A percentile compares a stretch with the other conserved stretches of the same genome.
phyloP scores from a whole-genome alignment of 2,329 filamentous ascomycete genomes.

The Aspergillus flavus region DNA sequence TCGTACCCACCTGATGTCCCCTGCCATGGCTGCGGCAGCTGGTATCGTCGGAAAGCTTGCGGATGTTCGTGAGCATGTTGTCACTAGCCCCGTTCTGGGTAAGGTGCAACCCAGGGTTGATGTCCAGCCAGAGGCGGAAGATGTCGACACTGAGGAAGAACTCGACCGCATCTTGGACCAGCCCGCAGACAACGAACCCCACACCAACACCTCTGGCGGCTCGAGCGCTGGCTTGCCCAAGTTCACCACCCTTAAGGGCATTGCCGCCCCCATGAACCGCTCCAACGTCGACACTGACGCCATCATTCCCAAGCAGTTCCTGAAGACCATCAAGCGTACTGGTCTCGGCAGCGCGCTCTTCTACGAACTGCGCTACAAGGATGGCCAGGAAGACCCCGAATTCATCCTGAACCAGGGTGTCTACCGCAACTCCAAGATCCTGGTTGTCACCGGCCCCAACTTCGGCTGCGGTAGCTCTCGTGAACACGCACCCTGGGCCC shows the following conservation, averaged over 20 bases:
- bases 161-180: conserved; percentile 65
- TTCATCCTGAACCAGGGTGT: conserved; percentile 92
- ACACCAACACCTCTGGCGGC: conserved; percentile 60
- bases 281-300: conserved; percentile 98
- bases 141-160: conserved; percentile 63
- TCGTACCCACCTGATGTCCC: conserved; percentile 93
- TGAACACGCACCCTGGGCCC: conserved; percentile 96
- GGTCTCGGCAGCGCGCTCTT: conserved; percentile 89
- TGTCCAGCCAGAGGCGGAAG: conserved; percentile 62
- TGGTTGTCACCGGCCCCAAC: conserved; percentile 88
- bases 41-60: conserved; percentile 88
- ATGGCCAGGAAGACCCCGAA: conserved; percentile 72
- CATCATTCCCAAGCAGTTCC: conserved; percentile 98
- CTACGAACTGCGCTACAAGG: conserved; percentile 77
- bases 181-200: conserved; percentile 64
- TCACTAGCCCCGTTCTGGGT: conserved; percentile 46
- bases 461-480: conserved; percentile 93
- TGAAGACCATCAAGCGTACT: conserved; percentile 98
- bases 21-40: conserved; percentile 91
- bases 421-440: conserved; percentile 81
- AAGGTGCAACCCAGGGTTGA: conserved; percentile 61
- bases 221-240: conserved; percentile 71
- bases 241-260: conserved; percentile 81
- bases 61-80: conserved; percentile 80
- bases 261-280: conserved; percentile 83